A percentile compares a stretch with the other conserved stretches of the same genome.
Conservation (phyloP, 1,284 basidiomycete genomes). For the Cryptococcus sp. region DNA sequence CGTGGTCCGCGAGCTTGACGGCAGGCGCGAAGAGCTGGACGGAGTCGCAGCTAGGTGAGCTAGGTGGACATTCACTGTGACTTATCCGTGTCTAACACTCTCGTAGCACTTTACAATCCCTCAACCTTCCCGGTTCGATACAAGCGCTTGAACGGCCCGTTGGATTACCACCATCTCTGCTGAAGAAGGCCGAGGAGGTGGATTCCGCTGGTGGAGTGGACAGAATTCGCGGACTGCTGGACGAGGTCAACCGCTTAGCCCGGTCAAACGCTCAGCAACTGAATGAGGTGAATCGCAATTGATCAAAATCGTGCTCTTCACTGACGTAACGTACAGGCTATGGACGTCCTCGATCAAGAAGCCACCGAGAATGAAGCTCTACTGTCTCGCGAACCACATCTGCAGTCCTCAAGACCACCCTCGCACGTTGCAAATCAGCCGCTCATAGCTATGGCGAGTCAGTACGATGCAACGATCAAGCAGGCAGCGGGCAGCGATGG, state of each 20-base stretch:
- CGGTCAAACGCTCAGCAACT: slow-evolving; percentile 65
- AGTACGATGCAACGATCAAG: slow-evolving; percentile 70
- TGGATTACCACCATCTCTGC: slow-evolving; percentile 81
- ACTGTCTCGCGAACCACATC: slow-evolving; percentile 55
- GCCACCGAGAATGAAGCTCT: slow-evolving; percentile 76
- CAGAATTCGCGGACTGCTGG: slow-evolving; percentile 69
- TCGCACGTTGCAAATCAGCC: slow-evolving; percentile 79
- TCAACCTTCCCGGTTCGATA: slow-evolving; percentile 81
- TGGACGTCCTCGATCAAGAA: slow-evolving; percentile 86
- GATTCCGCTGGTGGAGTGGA: slow-evolving; percentile 72
- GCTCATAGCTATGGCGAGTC: slow-evolving; percentile 67
- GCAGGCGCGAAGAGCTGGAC: slow-evolving; percentile 67
- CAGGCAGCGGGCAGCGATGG: slow-evolving; percentile 75
- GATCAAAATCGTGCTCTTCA: background rate
- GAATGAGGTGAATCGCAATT: slow-evolving; percentile 64
- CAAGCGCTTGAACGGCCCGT: slow-evolving; percentile 85
- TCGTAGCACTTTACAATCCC: slow-evolving; percentile 65
- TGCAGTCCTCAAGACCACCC: slow-evolving; percentile 57
- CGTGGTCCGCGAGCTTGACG: slow-evolving; percentile 67
- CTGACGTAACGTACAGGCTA: slow-evolving; percentile 59
- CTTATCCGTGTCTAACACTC: background rate
- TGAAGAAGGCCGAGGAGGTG: slow-evolving; percentile 85
- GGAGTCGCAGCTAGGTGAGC: slow-evolving; percentile 65
- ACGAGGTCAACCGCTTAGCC: slow-evolving; percentile 70
- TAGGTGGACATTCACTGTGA: background rate